phyloP scores from a whole-genome alignment of 2,329 filamentous ascomycete genomes.

The Sphaerulina vaccinii region DNA sequence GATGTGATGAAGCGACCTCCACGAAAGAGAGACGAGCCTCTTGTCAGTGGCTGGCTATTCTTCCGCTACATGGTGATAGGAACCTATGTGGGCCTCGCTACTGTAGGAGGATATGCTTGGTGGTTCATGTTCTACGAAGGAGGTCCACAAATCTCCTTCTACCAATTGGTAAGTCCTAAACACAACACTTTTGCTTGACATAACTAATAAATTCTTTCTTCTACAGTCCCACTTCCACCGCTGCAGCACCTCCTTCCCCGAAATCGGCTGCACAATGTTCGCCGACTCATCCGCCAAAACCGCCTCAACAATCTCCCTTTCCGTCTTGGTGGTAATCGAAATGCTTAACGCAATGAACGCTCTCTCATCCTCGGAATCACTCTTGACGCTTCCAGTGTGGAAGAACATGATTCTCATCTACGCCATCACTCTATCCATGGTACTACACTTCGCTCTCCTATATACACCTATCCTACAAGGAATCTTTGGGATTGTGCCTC shows the following conservation, averaged over 20 bases:
- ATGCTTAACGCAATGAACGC: constrained; percentile 99
- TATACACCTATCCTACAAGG: constrained; percentile 87
- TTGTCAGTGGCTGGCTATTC: constrained; percentile 95
- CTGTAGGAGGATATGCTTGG: constrained; percentile 97
- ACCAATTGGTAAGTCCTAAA: constrained; percentile 64
- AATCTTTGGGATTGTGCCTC: constrained; percentile 85
- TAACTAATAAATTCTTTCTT: constrained; percentile 14
- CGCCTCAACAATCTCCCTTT: constrained; percentile 89
- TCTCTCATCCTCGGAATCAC: constrained; percentile 88
- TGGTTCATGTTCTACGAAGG: constrained; percentile 97
- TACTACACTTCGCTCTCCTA: constrained; percentile 86
- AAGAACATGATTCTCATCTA: constrained; percentile 98
- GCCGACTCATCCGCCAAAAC: constrained; percentile 79
- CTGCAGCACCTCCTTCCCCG: constrained; percentile 79
- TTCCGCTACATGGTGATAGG: constrained; percentile 97
- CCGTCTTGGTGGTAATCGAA: constrained; percentile 90
- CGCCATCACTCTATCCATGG: constrained; percentile 89
- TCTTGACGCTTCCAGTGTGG: constrained; percentile 93
- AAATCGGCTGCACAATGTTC: constrained; percentile 93
- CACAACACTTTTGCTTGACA: not conserved
- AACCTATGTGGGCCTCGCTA: constrained; percentile 89
- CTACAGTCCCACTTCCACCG: constrained; percentile 79
- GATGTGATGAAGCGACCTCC: constrained; percentile 95
- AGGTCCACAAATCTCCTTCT: constrained; percentile 88
- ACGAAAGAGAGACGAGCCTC: constrained; percentile 84